These are phyloP conservation scores for Fusarium citri DNA, from an alignment of 2,329 filamentous ascomycete genomes.

Conservation along the genomic window DNA sequence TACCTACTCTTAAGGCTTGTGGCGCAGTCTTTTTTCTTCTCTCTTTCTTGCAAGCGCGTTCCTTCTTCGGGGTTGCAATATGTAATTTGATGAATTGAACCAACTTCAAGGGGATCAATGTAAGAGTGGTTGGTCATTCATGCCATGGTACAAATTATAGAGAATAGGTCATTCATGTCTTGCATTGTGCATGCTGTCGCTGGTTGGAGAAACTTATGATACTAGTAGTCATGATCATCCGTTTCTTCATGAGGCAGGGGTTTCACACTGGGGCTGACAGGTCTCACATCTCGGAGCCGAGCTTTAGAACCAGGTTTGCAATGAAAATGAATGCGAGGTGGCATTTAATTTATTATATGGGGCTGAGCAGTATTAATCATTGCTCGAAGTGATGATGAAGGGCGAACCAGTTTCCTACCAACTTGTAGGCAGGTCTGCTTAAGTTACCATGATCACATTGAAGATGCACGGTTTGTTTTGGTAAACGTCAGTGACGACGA, in stretches of 20 bases:
- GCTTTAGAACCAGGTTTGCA: neutral
- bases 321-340: neutral
- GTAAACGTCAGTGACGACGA: neutral
- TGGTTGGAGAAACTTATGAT: constrained; percentile 1
- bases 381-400: neutral
- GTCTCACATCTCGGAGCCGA: constrained; percentile 19
- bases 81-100: neutral
- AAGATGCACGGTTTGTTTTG: neutral
- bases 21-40: neutral
- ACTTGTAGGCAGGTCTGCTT: neutral
- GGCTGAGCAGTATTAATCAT: neutral
- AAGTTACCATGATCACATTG: neutral
- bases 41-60: neutral
- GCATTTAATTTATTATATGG: neutral
- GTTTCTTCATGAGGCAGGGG: constrained; percentile 15
- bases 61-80: neutral
- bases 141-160: neutral
- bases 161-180: neutral
- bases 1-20: neutral
- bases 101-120: neutral
- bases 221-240: constrained; percentile 23
- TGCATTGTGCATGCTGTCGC: neutral
- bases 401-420: neutral
- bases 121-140: too few species aligned
- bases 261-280: constrained; percentile 1